Conservation (phyloP, 305 asterid species). For the Solanum hybrid region DNA sequence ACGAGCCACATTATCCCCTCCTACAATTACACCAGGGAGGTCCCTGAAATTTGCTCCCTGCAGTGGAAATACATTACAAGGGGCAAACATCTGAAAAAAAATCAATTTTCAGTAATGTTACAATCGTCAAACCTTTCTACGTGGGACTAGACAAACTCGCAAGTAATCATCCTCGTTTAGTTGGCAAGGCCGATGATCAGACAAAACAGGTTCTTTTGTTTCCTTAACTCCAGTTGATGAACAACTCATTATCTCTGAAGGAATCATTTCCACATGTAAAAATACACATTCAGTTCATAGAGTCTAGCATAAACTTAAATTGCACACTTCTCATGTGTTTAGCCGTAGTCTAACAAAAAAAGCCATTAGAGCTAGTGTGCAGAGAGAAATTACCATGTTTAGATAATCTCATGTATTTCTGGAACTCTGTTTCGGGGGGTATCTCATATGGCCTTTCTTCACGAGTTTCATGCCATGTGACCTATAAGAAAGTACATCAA, state of each 20-base stretch:
- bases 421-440: conserved; percentile 55
- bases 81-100: conserved; percentile 3
- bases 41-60: conserved; percentile 81
- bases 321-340: background rate
- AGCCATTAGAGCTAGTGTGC: background rate
- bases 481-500: conserved; percentile 32
- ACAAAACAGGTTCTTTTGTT: conserved; percentile 29
- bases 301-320: background rate
- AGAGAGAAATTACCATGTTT: conserved; percentile 40
- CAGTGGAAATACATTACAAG: conserved; percentile 14
- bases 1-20: conserved; percentile 47
- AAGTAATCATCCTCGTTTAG: conserved; percentile 46
- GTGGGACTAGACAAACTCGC: conserved; percentile 69
- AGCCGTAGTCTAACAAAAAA: background rate
- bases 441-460: conserved; percentile 45
- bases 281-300: background rate
- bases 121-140: conserved; percentile 42
- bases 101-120: background rate
- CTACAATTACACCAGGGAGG: conserved; percentile 70
- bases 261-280: background rate
- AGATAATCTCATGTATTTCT: conserved; percentile 55
- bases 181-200: conserved; percentile 56
- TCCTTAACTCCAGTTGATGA: conserved; percentile 19
- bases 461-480: conserved; percentile 46
- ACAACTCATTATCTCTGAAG: conserved; percentile 53